Percentiles rank a stretch among this genome's conserved stretches.
Conservation (phyloP, 345 rosid species). For the Eucalyptus urophylla region DNA sequence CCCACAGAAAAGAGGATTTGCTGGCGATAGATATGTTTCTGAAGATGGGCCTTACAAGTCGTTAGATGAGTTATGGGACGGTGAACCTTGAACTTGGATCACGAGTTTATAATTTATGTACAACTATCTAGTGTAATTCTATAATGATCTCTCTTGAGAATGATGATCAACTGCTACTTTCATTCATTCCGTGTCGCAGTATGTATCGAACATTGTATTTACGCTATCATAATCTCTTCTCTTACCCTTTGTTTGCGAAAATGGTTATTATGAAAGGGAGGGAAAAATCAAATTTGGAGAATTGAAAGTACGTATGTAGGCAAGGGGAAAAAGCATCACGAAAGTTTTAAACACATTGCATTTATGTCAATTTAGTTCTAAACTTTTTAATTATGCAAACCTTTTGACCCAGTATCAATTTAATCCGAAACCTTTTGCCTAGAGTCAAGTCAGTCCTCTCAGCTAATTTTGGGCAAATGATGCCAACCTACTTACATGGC, state of each 20-base stretch:
- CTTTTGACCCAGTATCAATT: no score
- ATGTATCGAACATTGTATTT: neutral
- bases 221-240: neutral
- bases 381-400: no score
- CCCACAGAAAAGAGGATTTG: neutral
- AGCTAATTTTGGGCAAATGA: no score
- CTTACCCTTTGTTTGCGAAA: neutral
- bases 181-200: neutral
- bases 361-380: no score
- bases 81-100: neutral
- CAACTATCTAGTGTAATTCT: neutral
- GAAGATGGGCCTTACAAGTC: conserved; percentile 1
- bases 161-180: neutral
- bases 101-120: no score
- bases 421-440: no score
- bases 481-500: no score
- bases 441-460: no score
- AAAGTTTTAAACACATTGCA: no score
- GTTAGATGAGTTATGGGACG: neutral
- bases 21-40: neutral
- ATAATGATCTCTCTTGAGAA: neutral
- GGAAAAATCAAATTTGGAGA: no score
- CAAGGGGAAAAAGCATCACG: no score
- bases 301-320: neutral
- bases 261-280: neutral